Base-by-base conservation (phyloP, 805 yeast genomes). In the Saturnispora bothae region DNA sequence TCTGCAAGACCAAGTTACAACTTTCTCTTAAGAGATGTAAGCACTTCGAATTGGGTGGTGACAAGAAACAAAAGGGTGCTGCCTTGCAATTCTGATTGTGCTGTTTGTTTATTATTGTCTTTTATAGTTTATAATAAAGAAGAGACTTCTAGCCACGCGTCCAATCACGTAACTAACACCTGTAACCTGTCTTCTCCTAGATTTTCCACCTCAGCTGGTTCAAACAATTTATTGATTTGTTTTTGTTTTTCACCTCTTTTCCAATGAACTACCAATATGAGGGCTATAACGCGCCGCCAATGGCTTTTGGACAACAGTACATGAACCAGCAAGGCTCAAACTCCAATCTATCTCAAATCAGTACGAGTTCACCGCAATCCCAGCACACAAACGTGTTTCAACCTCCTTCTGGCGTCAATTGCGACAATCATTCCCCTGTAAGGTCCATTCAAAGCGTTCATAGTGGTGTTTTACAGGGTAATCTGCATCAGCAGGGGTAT, bases 11-110 rank as follows among this genome's bases (percentile, higher is more conserved):
- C 76, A 92, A 86, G 83, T 81, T 94, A 63, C 98, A 92, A 78
- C 78, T 92, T 58, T 66, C 95, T 48, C 78, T 92, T 71, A 92
- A 92, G 92, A 85, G 98, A 80, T 92, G 97, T 82, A 92, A 92
- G 92, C 98, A 92, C 78, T 92, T 92, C 73, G 99, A 92, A 78
- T 86, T 92, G 68, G 98, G 98, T 81, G 98, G 99, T 78, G 98
- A 92, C 80, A 92, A 83, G 84, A 92, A 92, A 77, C 96, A 92
- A 77, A 92, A 92, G 86, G 99, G 98, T 72, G 96, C 85, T 76
- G 98, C 98, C 71, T 81, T 92, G 72, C 98, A 92, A 79, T 92
- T 92, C 74, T 92, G 82, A 82, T 70, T 43, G 39, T 20, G 31
- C 15, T 15, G 18, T 30, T 19, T 30, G 9, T n/a, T n/a, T n/a